phyloP scores from a whole-genome alignment of 176 grass and related monocot species.

The Avena atlantica region DNA sequence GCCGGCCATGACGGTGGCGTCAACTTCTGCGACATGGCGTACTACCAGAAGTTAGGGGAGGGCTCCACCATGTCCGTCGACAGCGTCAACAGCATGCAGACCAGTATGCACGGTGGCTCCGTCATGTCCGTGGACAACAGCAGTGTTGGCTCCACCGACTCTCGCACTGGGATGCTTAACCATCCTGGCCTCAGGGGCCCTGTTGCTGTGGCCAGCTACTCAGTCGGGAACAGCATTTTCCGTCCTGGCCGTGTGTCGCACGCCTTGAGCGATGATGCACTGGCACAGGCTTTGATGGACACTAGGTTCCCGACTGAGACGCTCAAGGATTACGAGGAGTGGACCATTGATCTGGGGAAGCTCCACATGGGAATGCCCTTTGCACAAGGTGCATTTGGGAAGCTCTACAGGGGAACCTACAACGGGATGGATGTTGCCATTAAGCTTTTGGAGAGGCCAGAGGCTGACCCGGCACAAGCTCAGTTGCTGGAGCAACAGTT shows the following conservation, averaged over 20 bases:
- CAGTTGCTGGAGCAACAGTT: slow-evolving; percentile 80
- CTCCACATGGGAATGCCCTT: slow-evolving; percentile 74
- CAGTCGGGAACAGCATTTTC: slow-evolving; percentile 67
- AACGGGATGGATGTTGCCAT: slow-evolving; percentile 79
- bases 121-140: slow-evolving; percentile 68
- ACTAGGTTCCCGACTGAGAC: slow-evolving; percentile 62
- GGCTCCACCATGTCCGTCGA: slow-evolving; percentile 77
- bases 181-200: slow-evolving; percentile 64
- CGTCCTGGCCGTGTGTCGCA: slow-evolving; percentile 66
- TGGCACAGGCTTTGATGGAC: slow-evolving; percentile 90
- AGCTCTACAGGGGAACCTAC: slow-evolving; percentile 79
- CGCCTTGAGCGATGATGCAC: slow-evolving; percentile 66
- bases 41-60: slow-evolving; percentile 78
- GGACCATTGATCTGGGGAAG: slow-evolving; percentile 78
- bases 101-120: slow-evolving; percentile 61
- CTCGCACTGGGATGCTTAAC: slow-evolving; percentile 62
- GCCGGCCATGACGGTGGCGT: slow-evolving; percentile 40
- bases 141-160: slow-evolving; percentile 67
- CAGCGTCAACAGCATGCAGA: slow-evolving; percentile 70
- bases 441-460: slow-evolving; percentile 80
- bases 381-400: slow-evolving; percentile 85
- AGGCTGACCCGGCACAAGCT: slow-evolving; percentile 60
- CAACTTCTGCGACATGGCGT: slow-evolving; percentile 68
- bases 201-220: slow-evolving; percentile 54
- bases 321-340: slow-evolving; percentile 77